Evolutionary conservation across 2,329 filamentous ascomycete species (phyloP).

Genomic region (Keithomyces neogunnii): DNA sequence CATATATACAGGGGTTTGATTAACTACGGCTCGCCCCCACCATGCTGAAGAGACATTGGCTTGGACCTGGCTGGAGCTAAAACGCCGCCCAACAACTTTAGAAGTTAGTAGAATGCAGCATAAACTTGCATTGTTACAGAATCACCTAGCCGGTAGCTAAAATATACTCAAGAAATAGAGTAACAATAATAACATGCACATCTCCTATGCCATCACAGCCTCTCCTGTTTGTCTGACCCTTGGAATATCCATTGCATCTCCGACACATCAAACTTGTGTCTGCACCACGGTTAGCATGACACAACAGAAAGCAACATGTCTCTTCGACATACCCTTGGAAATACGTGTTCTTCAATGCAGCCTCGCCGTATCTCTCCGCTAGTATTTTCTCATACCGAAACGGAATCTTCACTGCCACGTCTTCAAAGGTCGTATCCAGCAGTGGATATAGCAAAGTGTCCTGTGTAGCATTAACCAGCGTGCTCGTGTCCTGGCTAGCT

Average conservation of each 20-base stretch:
- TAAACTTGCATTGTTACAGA: too few relatives aligned
- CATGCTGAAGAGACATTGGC: neutral
- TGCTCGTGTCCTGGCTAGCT: neutral
- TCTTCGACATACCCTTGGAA: slow-evolving; percentile 39
- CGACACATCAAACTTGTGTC: slow-evolving; percentile 32
- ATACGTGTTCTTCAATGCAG: slow-evolving; percentile 40
- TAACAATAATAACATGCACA: too few relatives aligned
- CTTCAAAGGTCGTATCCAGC: slow-evolving; percentile 61
- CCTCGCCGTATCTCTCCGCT: slow-evolving; percentile 46
- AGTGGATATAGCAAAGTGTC: slow-evolving; percentile 59
- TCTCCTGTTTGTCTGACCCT: neutral
- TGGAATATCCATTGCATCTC: slow-evolving; percentile 24
- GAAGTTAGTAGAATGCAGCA: too few relatives aligned
- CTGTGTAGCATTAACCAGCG: slow-evolving; percentile 15
- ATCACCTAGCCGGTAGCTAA: too few relatives aligned
- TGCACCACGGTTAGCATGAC: slow-evolving; percentile 14
- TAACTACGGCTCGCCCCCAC: neutral
- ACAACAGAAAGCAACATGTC: neutral
- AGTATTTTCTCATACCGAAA: slow-evolving; percentile 52
- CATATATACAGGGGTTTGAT: neutral
- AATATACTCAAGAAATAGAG: too few relatives aligned
- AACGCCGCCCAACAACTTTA: too few relatives aligned
- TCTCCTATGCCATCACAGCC: neutral
- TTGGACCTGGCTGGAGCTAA: too few relatives aligned
- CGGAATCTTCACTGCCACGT: slow-evolving; percentile 57